phyloP scores from a whole-genome alignment of 345 rosid species.

The Gossypioides kirkii region DNA sequence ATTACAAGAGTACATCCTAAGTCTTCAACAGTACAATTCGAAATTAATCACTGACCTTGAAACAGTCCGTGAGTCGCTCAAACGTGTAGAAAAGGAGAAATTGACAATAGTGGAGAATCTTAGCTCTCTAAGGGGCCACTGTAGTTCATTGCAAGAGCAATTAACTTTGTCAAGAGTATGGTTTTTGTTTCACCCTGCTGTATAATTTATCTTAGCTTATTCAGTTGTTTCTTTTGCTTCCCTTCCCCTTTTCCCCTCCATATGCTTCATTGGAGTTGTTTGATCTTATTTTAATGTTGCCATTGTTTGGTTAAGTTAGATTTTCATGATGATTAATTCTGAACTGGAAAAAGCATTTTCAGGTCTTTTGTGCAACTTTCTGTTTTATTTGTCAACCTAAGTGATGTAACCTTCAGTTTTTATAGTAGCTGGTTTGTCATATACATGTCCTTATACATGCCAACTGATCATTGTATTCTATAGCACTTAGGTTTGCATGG shows the following conservation, averaged over 20 bases:
- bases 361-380: background rate
- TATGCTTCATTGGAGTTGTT: background rate
- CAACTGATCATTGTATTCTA: background rate
- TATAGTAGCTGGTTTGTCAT: background rate
- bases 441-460: background rate
- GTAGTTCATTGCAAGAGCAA: constrained; percentile 75
- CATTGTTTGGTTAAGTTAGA: background rate
- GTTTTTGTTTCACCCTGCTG: constrained; percentile 3
- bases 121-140: constrained; percentile 75
- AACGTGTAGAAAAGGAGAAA: constrained; percentile 76
- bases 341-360: background rate
- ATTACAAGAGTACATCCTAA: constrained; percentile 73
- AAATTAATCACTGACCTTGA: constrained; percentile 69
- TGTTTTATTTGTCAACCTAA: background rate
- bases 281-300: background rate
- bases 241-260: background rate
- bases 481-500: background rate
- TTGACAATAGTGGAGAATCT: constrained; percentile 72
- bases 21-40: constrained; percentile 75
- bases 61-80: constrained; percentile 47
- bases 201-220: background rate
- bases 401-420: background rate
- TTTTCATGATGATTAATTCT: background rate
- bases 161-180: constrained; percentile 60
- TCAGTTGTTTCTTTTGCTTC: background rate